phyloP scores from a whole-genome alignment of 306 rosid genomes.

The Trifolium subterraneum region DNA sequence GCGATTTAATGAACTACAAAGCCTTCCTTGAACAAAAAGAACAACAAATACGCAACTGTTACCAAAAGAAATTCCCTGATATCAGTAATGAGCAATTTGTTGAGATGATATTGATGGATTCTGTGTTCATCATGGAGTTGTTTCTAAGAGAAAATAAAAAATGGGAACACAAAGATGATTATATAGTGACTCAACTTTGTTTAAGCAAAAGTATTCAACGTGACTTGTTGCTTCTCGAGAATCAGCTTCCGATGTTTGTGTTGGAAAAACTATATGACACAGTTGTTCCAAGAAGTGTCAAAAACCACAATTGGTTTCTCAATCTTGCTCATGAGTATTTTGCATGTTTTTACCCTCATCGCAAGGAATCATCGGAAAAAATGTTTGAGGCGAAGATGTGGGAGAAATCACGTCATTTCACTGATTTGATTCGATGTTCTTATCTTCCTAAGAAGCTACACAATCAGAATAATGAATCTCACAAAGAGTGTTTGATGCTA shows the following conservation, averaged over 20 bases:
- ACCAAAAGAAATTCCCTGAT: constrained; percentile 31
- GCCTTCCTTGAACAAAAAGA: constrained; percentile 34
- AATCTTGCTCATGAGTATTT: constrained; percentile 41
- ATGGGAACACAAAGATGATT: constrained; percentile 34
- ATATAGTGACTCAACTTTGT: constrained; percentile 52
- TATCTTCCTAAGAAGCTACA: constrained; percentile 35
- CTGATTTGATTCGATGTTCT: constrained; percentile 53
- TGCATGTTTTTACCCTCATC: constrained; percentile 23
- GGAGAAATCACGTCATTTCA: constrained; percentile 49
- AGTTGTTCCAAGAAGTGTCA: constrained; percentile 27
- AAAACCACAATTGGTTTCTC: not conserved
- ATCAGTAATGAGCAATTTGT: constrained; percentile 23
- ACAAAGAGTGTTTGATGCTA: constrained; percentile 16
- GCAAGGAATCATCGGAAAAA: not conserved
- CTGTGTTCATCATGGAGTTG: constrained; percentile 48
- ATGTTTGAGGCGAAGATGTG: not conserved
- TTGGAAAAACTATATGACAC: constrained; percentile 41
- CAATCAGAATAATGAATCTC: not conserved
- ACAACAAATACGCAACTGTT: constrained; percentile 21
- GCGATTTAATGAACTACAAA: not conserved
- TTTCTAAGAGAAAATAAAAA: constrained; percentile 34
- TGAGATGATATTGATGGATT: constrained; percentile 44
- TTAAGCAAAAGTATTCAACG: constrained; percentile 41
- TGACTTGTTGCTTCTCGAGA: constrained; percentile 58
- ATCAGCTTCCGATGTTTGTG: constrained; percentile 61